Conservation (phyloP, 176 grass and related monocot genomes). For the Carex kokanica region DNA sequence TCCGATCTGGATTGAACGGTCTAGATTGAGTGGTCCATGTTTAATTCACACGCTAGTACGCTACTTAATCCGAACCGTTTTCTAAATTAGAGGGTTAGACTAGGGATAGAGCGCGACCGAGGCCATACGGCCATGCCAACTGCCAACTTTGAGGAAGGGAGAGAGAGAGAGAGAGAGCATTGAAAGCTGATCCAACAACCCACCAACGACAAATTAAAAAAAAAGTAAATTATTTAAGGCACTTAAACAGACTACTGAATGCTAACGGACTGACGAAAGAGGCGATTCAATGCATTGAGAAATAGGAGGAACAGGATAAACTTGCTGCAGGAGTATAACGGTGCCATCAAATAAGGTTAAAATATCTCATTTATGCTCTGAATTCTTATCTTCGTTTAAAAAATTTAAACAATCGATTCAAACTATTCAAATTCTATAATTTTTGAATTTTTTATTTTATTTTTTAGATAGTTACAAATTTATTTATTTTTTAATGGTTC, state of each 20-base stretch:
- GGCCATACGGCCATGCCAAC: too few relatives aligned
- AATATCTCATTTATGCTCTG: too few relatives aligned
- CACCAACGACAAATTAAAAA: conserved; percentile 16
- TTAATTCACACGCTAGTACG: not conserved
- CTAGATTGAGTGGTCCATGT: not conserved
- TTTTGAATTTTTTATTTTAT: too few relatives aligned
- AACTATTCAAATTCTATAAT: too few relatives aligned
- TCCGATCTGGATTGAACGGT: not conserved
- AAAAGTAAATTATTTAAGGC: conserved; percentile 2
- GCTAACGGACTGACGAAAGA: not conserved
- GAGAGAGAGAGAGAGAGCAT: conserved; percentile 9
- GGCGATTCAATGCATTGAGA: not conserved
- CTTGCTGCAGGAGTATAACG: not conserved
- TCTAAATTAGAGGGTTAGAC: conserved; percentile 14
- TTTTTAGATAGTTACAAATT: too few relatives aligned
- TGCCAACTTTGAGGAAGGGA: conserved; percentile 7
- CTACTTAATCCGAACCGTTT: not conserved
- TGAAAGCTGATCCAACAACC: conserved; percentile 37
- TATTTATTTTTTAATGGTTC: too few relatives aligned
- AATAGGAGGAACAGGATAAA: not conserved
- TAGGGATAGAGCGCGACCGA: not conserved
- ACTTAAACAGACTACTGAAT: not conserved
- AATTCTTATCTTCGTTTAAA: too few relatives aligned
- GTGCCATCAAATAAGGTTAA: too few relatives aligned
- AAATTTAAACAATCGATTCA: too few relatives aligned